A percentile compares a stretch with the other conserved stretches of the same genome.
Conservation (phyloP, 2,329 filamentous ascomycete species). For the Sphaerulina populicola region DNA sequence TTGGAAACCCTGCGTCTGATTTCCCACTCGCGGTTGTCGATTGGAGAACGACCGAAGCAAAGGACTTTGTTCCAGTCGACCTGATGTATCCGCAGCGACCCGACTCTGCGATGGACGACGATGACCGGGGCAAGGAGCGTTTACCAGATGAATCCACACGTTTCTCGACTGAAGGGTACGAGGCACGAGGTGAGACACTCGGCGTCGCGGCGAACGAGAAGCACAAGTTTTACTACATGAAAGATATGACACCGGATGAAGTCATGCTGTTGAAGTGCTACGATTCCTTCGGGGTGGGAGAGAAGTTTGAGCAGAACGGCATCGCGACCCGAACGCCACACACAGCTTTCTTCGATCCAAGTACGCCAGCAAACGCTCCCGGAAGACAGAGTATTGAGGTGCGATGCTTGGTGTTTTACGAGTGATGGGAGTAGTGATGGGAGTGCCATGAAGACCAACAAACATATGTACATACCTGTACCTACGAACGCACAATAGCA, state of each 20-base stretch:
- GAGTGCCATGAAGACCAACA: neutral
- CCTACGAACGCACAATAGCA: no score
- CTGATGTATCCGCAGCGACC: conserved; percentile 52
- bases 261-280: conserved; percentile 48
- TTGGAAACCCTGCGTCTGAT: conserved; percentile 55
- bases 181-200: conserved; percentile 56
- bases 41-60: conserved; percentile 49
- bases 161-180: conserved; percentile 52
- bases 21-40: conserved; percentile 63
- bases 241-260: conserved; percentile 56
- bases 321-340: conserved; percentile 51
- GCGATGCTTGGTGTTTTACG: conserved; percentile 64
- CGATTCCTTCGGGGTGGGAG: conserved; percentile 39
- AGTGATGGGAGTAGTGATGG: conserved; percentile 2
- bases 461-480: no score
- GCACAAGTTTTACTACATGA: conserved; percentile 58
- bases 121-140: conserved; percentile 52
- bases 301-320: conserved; percentile 33
- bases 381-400: conserved; percentile 83
- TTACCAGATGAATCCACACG: conserved; percentile 43
- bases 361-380: conserved; percentile 60
- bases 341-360: conserved; percentile 69
- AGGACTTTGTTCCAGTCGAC: conserved; percentile 54
- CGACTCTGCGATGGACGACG: conserved; percentile 35
- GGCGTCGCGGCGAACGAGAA: conserved; percentile 49